Conservation (phyloP, 495 filamentous ascomycete genomes). For the Cercophora newfieldiana region DNA sequence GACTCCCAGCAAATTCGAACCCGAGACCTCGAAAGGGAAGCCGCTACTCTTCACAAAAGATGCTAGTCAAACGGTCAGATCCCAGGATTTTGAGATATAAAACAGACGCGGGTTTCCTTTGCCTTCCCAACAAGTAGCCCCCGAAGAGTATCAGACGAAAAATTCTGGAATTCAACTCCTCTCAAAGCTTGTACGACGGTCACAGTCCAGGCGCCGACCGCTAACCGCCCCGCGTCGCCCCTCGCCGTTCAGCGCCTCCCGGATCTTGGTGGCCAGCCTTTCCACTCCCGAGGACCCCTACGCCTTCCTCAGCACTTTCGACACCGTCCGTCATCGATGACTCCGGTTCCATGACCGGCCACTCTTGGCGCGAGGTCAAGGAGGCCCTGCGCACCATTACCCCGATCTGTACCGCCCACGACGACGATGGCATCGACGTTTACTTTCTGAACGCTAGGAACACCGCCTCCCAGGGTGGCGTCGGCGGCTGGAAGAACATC, state of each 20-base stretch:
- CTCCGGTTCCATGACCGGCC: conserved; percentile 80
- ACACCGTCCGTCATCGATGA: conserved; percentile 93
- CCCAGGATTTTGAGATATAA: no score
- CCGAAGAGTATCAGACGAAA: no score
- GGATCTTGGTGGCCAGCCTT: conserved; percentile 26
- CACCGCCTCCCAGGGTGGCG: conserved; percentile 13
- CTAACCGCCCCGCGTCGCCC: conserved; percentile 21
- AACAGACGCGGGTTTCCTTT: no score
- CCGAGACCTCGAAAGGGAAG: no score
- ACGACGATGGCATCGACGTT: conserved; percentile 89
- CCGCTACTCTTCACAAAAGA: no score
- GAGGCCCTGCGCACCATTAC: conserved; percentile 74
- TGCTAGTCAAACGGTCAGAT: no score
- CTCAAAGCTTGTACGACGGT: no score
- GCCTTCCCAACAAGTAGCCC: no score
- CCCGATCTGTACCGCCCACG: conserved; percentile 80
- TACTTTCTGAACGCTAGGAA: conserved; percentile 77
- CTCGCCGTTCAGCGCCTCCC: conserved; percentile 21
- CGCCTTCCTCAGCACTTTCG: conserved; percentile 79
- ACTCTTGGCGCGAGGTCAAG: conserved; percentile 73
- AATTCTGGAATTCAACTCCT: no score
- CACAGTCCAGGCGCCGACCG: conserved; percentile 7
- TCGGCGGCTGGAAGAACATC: conserved; percentile 29
- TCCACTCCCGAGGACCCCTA: conserved; percentile 62
- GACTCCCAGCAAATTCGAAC: conserved; percentile 67